These are phyloP conservation scores for Rosa multiflora DNA, from an alignment of 306 rosid species.

Conservation along the genomic window DNA sequence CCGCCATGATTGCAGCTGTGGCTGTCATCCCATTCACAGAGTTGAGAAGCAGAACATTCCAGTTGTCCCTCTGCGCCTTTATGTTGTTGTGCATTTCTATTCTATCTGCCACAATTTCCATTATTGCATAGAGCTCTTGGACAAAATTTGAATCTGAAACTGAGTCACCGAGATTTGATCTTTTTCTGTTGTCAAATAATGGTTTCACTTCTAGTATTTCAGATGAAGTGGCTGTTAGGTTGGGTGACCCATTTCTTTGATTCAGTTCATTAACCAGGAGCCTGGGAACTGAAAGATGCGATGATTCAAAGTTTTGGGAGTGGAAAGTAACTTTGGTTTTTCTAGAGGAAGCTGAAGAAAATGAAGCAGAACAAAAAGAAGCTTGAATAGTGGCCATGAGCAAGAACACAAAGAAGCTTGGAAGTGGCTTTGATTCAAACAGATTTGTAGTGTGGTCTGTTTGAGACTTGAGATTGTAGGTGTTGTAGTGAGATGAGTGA, in stretches of 20 bases:
- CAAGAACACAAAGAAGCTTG: not conserved
- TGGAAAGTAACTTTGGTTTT: constrained; percentile 20
- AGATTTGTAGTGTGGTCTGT: not conserved
- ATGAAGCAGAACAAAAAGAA: constrained; percentile 1
- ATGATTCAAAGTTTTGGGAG: constrained; percentile 1
- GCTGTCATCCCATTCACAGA: constrained; percentile 59
- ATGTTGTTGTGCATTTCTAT: constrained; percentile 70
- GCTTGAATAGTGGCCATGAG: constrained; percentile 31
- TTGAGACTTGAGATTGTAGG: not conserved
- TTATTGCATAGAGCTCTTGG: constrained; percentile 45
- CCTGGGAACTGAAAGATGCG: constrained; percentile 17
- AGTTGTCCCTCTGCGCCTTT: constrained; percentile 65
- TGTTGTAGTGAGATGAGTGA: constrained; percentile 1
- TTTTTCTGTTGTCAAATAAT: not conserved
- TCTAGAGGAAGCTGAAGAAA: constrained; percentile 4
- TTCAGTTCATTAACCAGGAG: constrained; percentile 10
- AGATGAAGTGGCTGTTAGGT: constrained; percentile 13
- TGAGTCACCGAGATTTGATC: constrained; percentile 1
- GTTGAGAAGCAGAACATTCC: constrained; percentile 56
- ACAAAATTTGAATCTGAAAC: constrained; percentile 15
- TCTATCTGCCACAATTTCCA: constrained; percentile 60
- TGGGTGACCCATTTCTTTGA: constrained; percentile 1
- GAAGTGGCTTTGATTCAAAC: constrained; percentile 21
- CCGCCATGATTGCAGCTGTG: constrained; percentile 66
- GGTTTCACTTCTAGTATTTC: not conserved